These are phyloP conservation scores for Funneliformis geosporum DNA, from an alignment of 192 early-diverging fungal genomes.

Conservation along the genomic window DNA sequence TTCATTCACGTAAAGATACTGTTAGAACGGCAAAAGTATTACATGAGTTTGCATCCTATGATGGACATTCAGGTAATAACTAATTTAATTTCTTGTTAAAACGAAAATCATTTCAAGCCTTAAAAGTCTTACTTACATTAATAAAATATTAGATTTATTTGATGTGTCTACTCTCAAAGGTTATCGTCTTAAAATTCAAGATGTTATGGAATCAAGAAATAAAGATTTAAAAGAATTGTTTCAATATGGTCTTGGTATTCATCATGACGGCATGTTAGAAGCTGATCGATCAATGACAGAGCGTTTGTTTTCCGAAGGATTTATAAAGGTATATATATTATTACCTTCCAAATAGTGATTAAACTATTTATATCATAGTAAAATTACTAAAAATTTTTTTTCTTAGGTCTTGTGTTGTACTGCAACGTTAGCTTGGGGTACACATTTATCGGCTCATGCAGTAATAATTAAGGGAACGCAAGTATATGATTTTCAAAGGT, in stretches of 20 bases:
- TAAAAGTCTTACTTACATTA: not conserved
- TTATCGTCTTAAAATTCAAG: conserved; percentile 53
- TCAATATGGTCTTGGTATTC: conserved; percentile 83
- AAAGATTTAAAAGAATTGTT: conserved; percentile 89
- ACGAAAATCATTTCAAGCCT: not conserved
- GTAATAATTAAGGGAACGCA: conserved; percentile 99
- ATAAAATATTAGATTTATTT: conserved; percentile 56
- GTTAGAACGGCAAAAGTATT: conserved; percentile 90
- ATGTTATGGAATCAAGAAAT: conserved; percentile 75
- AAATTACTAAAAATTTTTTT: not conserved
- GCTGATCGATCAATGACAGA: conserved; percentile 86
- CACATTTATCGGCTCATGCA: conserved; percentile 97
- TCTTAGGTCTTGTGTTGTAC: conserved; percentile 90
- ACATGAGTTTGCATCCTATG: conserved; percentile 67
- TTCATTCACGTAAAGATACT: conserved; percentile 97
- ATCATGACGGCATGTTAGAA: conserved; percentile 96
- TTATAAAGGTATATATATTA: conserved; percentile 63
- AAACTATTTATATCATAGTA: not conserved
- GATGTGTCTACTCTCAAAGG: conserved; percentile 53
- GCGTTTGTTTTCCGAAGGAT: conserved; percentile 85
- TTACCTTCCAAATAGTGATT: not conserved
- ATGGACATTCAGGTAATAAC: conserved; percentile 53
- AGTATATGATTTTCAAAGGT: conserved; percentile 92
- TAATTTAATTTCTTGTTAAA: conserved; percentile 23
- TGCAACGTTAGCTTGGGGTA: conserved; percentile 98